phyloP scores from a whole-genome alignment of 306 rosid genomes.

The Lagenaria siceraria region DNA sequence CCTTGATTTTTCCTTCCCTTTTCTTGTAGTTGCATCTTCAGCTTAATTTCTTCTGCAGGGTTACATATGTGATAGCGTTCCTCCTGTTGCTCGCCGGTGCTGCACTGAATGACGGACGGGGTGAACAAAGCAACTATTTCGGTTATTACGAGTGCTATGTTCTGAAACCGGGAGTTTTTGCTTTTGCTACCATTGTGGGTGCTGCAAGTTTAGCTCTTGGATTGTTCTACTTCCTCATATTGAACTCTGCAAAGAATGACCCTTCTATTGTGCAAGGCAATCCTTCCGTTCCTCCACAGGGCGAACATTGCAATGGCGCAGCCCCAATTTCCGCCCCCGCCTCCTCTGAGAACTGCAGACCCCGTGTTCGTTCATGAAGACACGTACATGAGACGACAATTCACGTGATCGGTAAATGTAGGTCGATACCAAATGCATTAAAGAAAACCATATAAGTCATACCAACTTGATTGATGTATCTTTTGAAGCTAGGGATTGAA shows the following conservation, averaged over 20 bases:
- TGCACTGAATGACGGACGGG: conserved; percentile 44
- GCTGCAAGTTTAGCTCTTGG: conserved; percentile 58
- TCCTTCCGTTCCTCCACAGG: conserved; percentile 31
- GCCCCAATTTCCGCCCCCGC: conserved; percentile 62
- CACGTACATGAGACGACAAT: conserved; percentile 71
- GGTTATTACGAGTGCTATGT: conserved; percentile 60
- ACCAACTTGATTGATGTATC: neutral
- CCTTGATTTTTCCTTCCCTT: neutral
- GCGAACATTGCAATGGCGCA: conserved; percentile 80
- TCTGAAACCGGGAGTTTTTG: conserved; percentile 71
- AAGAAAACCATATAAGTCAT: neutral
- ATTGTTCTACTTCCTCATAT: conserved; percentile 35
- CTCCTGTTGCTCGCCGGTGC: conserved; percentile 61
- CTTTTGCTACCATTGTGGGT: conserved; percentile 46
- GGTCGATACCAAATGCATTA: neutral
- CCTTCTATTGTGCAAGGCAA: conserved; percentile 14
- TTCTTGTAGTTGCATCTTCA: neutral
- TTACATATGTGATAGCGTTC: conserved; percentile 50
- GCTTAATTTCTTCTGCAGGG: conserved; percentile 30
- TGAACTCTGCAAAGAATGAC: conserved; percentile 29
- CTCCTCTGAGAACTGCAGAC: conserved; percentile 24
- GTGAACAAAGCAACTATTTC: conserved; percentile 34
- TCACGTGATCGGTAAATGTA: conserved; percentile 34
- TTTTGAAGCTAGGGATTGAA: neutral
- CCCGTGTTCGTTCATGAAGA: conserved; percentile 91